Percentiles rank a stretch among this genome's conserved stretches.
These are phyloP conservation scores for Juncus effusus DNA, from an alignment of 176 grass and related monocot genomes.

Conservation along the genomic window DNA sequence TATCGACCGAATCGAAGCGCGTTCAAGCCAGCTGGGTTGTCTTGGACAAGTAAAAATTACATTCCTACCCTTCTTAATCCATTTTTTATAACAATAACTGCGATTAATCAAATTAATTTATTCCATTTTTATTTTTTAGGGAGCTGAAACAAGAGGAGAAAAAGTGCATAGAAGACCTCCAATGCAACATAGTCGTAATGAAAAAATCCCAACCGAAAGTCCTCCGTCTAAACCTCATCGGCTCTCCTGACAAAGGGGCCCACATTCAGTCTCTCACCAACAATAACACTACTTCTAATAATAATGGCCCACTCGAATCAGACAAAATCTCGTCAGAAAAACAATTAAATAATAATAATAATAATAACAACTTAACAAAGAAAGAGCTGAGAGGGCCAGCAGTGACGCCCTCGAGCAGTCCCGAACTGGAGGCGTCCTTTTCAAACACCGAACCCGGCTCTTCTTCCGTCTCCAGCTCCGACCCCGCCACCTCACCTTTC, in stretches of 20 bases:
- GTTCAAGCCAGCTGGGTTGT: conserved; percentile 97
- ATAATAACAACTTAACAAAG: conserved; percentile 19
- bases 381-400: conserved; percentile 61
- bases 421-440: conserved; percentile 67
- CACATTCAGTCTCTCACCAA: conserved; percentile 26
- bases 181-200: conserved; percentile 98
- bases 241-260: conserved; percentile 70
- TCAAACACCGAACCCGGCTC: conserved; percentile 76
- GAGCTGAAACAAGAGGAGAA: conserved; percentile 96
- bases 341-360: background rate
- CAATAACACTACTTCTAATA: too few relatives aligned
- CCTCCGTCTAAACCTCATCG: conserved; percentile 87
- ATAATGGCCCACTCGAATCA: conserved; percentile 19
- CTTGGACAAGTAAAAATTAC: conserved; percentile 80
- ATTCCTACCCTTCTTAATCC: conserved; percentile 10
- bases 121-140: conserved; percentile 35
- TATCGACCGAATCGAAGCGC: conserved; percentile 79
- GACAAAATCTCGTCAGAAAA: conserved; percentile 38
- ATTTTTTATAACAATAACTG: conserved; percentile 25
- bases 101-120: conserved; percentile 17
- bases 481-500: conserved; percentile 86
- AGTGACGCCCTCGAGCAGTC: conserved; percentile 92
- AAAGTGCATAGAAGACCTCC: conserved; percentile 81
- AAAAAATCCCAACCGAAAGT: conserved; percentile 96
- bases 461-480: conserved; percentile 93